Evolutionary conservation across 306 rosid species (phyloP).

Genomic region (Fragaria iinumae): DNA sequence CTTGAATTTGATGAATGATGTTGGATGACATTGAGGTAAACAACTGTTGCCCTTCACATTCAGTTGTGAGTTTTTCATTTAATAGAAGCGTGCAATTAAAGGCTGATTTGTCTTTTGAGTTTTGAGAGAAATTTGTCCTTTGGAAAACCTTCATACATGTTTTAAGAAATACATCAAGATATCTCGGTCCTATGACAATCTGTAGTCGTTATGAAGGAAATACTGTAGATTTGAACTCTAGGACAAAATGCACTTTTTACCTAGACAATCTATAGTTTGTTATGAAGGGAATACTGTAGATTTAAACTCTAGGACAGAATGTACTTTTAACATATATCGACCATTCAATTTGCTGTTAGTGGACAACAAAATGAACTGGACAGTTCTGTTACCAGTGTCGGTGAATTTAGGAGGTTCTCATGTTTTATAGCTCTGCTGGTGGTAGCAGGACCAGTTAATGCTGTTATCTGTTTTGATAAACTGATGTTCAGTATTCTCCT

Average conservation of each 20-base stretch:
- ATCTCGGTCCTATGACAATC: not conserved
- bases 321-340: not conserved
- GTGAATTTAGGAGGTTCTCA: not conserved
- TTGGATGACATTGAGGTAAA: not conserved
- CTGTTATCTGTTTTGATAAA: not conserved
- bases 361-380: not conserved
- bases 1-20: not conserved
- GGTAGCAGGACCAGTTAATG: not conserved
- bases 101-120: not conserved
- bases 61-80: not conserved
- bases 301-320: not conserved
- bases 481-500: not conserved
- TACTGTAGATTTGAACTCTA: not conserved
- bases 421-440: not conserved
- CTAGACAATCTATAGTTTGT: not conserved
- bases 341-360: not conserved
- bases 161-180: not conserved
- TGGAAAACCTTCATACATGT: not conserved
- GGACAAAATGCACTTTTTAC: not conserved
- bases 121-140: not conserved
- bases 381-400: not conserved
- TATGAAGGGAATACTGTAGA: not conserved
- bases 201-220: not conserved
- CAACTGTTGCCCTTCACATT: not conserved
- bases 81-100: not conserved